Conservation (phyloP, 495 filamentous ascomycete genomes). For the Aspergillus avenaceus region DNA sequence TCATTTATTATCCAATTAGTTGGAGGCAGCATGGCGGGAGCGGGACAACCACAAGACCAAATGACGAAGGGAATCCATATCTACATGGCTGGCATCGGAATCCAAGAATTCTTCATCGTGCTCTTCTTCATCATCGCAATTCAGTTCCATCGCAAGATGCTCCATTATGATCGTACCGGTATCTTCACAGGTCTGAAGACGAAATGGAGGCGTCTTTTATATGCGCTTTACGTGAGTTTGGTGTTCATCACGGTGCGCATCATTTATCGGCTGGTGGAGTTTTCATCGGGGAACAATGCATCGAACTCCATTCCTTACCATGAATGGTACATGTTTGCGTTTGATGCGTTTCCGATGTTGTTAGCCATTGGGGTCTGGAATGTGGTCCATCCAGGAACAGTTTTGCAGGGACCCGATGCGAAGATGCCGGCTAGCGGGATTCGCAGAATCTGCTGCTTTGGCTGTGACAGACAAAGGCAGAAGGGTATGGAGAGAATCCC, state of each 20-base stretch:
- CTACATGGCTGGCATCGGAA: conserved; percentile 57
- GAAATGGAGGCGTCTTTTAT: conserved; percentile 43
- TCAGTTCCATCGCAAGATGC: conserved; percentile 40
- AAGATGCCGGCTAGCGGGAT: no score
- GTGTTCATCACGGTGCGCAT: conserved; percentile 54
- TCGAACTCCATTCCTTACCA: conserved; percentile 44
- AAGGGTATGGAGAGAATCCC: no score
- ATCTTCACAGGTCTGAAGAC: conserved; percentile 17
- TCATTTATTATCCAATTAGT: conserved; percentile 59
- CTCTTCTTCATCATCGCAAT: conserved; percentile 45
- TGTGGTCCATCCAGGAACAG: conserved; percentile 49
- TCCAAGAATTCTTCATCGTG: conserved; percentile 58
- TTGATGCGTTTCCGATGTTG: conserved; percentile 59
- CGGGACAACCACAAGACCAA: conserved; percentile 10
- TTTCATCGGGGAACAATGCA: conserved; percentile 31
- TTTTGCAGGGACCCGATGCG: conserved; percentile 41
- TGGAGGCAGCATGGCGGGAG: conserved; percentile 45
- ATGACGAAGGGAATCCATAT: conserved; percentile 49
- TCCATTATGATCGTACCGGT: conserved; percentile 38
- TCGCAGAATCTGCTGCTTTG: no score
- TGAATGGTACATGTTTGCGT: conserved; percentile 50
- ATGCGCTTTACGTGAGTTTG: conserved; percentile 47
- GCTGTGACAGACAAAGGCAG: no score
- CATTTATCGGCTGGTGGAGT: conserved; percentile 57
- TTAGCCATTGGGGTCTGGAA: conserved; percentile 42